Evolutionary conservation across 495 filamentous ascomycete genomes (phyloP).

Genomic region (Penicillium salamii): DNA sequence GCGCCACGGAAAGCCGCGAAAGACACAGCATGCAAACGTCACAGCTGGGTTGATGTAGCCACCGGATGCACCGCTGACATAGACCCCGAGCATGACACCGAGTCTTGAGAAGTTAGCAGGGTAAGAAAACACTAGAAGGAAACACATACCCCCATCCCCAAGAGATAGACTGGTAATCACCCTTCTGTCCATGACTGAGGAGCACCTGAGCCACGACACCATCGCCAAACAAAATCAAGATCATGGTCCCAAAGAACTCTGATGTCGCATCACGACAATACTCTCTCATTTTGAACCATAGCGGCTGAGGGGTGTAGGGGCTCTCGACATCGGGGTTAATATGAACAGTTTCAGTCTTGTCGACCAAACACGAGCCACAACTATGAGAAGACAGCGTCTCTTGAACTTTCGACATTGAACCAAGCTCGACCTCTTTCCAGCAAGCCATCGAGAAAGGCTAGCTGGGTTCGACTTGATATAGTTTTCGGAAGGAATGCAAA

Average conservation of each 20-base stretch:
- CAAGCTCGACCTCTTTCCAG: constrained; percentile 6
- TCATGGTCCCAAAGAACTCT: constrained; percentile 64
- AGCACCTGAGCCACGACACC: constrained; percentile 59
- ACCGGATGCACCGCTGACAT: constrained; percentile 56
- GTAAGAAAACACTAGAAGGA: background rate
- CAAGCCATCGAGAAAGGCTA: constrained; percentile 4
- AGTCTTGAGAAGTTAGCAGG: constrained; percentile 20
- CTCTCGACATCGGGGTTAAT: constrained; percentile 5
- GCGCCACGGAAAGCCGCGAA: constrained; percentile 60
- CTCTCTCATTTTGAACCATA: constrained; percentile 48
- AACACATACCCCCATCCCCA: constrained; percentile 57
- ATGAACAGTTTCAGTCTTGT: constrained; percentile 16
- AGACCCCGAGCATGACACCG: constrained; percentile 67
- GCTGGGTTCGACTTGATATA: constrained; percentile 6
- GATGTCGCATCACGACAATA: constrained; percentile 54
- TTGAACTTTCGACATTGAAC: constrained; percentile 17
- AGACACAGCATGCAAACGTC: constrained; percentile 61
- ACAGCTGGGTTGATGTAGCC: constrained; percentile 65
- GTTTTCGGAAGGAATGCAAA: constrained; percentile 2
- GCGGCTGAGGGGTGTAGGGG: constrained; percentile 20
- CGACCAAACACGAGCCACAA: constrained; percentile 16
- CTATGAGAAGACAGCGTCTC: constrained; percentile 13
- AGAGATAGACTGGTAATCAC: constrained; percentile 58
- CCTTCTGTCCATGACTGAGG: constrained; percentile 48
- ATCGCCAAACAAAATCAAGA: constrained; percentile 62